Percentiles rank a stretch among this genome's conserved stretches.
phyloP scores from a whole-genome alignment of 2,329 filamentous ascomycete genomes.

The Calonectria pseudoreteaudii region DNA sequence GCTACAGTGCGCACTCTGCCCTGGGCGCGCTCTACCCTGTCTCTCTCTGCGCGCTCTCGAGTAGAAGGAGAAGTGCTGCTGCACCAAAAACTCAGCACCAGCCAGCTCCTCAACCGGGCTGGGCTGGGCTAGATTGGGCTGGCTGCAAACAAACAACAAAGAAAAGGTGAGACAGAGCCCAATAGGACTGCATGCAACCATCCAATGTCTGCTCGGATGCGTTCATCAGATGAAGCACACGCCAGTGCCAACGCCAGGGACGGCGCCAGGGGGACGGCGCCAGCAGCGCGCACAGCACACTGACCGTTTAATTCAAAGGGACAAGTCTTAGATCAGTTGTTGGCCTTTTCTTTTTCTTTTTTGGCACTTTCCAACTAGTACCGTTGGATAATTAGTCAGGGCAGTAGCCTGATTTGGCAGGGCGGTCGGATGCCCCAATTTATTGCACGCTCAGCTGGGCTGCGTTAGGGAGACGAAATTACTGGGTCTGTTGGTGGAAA shows the following conservation, averaged over 20 bases:
- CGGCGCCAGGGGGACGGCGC: background rate
- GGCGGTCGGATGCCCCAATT: slow-evolving; percentile 1
- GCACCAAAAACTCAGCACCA: background rate
- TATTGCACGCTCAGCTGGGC: slow-evolving; percentile 1
- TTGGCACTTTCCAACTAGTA: background rate
- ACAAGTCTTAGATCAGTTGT: background rate
- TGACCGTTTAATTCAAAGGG: background rate
- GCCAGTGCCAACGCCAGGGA: background rate
- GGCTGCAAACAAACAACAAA: background rate
- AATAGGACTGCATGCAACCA: background rate
- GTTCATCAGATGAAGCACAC: background rate
- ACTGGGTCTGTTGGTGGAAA: background rate
- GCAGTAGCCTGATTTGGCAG: slow-evolving; percentile 14
- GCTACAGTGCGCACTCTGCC: slow-evolving; percentile 6
- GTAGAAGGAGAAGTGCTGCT: background rate
- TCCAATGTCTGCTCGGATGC: background rate
- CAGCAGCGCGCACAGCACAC: background rate
- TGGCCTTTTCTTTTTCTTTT: background rate
- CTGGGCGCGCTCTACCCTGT: too few relatives aligned
- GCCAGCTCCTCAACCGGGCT: background rate
- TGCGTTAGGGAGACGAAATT: background rate
- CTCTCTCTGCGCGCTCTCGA: background rate
- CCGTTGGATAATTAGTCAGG: background rate
- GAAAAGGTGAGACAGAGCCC: slow-evolving; percentile 1
- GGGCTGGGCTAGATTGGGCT: background rate